Conservation (phyloP, 805 yeast genomes). For the Metschnikowia continentalis region DNA sequence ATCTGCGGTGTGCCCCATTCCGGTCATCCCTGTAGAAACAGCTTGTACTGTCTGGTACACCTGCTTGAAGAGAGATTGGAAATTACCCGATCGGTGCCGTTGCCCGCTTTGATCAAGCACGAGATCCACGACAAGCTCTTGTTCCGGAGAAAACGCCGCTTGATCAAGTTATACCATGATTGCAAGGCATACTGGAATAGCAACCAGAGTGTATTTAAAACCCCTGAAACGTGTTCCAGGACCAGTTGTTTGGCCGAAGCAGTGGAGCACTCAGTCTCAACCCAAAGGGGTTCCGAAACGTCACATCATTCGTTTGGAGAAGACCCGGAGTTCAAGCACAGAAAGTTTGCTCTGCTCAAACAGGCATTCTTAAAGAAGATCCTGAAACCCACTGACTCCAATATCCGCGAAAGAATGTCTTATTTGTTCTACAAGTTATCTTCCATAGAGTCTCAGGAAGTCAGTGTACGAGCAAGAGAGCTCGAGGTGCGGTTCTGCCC, state of each 20-base stretch:
- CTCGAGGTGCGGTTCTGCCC: slow-evolving; percentile 12
- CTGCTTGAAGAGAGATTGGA: slow-evolving; percentile 11
- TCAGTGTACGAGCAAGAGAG: slow-evolving; percentile 14
- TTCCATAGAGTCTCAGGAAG: slow-evolving; percentile 11
- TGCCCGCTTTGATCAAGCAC: slow-evolving; percentile 10
- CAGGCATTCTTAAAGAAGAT: slow-evolving; percentile 10
- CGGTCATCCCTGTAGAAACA: slow-evolving; percentile 11
- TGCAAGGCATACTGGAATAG: slow-evolving; percentile 15
- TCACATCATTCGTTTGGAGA: slow-evolving; percentile 2
- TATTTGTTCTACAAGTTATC: slow-evolving; percentile 19
- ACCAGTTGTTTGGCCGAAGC: slow-evolving; percentile 10
- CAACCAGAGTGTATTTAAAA: slow-evolving; percentile 6
- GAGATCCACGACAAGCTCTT: slow-evolving; percentile 11
- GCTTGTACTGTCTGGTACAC: slow-evolving; percentile 13
- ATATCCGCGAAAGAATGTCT: slow-evolving; percentile 18
- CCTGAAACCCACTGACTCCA: slow-evolving; percentile 10
- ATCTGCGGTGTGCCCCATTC: slow-evolving; percentile 14
- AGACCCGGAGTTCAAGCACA: not conserved
- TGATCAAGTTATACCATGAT: slow-evolving; percentile 10
- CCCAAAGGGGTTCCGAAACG: slow-evolving; percentile 8
- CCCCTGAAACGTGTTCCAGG: slow-evolving; percentile 11
- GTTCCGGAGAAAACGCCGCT: slow-evolving; percentile 11
- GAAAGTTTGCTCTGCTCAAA: slow-evolving; percentile 12
- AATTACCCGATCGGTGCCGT: slow-evolving; percentile 12
- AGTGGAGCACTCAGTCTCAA: not conserved